These are phyloP conservation scores for Pseudogymnoascus sp. DNA, from an alignment of 2,329 filamentous ascomycete genomes.

Conservation along the genomic window DNA sequence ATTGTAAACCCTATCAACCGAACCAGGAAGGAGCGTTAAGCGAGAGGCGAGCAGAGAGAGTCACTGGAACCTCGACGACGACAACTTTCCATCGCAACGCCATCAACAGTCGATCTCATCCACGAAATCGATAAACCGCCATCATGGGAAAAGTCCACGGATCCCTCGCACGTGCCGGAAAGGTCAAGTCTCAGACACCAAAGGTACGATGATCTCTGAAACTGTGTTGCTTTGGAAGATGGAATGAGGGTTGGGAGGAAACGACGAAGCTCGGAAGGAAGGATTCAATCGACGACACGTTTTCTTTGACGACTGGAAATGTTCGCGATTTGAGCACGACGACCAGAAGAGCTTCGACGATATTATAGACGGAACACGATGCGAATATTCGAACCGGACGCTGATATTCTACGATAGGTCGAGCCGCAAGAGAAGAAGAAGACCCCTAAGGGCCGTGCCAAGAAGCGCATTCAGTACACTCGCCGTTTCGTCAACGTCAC, in stretches of 20 bases:
- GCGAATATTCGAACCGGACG: constrained; percentile 16
- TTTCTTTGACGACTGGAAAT: background rate
- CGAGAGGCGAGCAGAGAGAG: constrained; percentile 7
- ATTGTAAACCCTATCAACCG: constrained; percentile 7
- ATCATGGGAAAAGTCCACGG: constrained; percentile 92
- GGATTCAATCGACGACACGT: background rate
- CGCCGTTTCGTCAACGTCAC: constrained; percentile 98
- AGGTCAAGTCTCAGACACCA: constrained; percentile 95
- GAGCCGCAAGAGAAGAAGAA: constrained; percentile 94
- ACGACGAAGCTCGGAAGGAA: background rate
- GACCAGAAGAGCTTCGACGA: background rate
- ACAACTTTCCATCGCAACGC: constrained; percentile 8
- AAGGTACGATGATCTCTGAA: constrained; percentile 55
- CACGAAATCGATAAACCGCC: constrained; percentile 33
- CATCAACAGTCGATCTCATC: constrained; percentile 8
- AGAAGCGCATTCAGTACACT: constrained; percentile 95
- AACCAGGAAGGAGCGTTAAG: constrained; percentile 7
- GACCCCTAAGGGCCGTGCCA: constrained; percentile 91
- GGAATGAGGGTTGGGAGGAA: constrained; percentile 8
- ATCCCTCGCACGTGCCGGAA: constrained; percentile 90
- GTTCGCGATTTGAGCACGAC: constrained; percentile 2
- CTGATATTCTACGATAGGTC: constrained; percentile 48
- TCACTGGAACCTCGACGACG: constrained; percentile 8
- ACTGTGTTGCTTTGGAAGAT: constrained; percentile 11
- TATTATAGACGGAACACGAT: background rate